phyloP scores from a whole-genome alignment of 345 rosid species.

The Odontarrhena argentea region DNA sequence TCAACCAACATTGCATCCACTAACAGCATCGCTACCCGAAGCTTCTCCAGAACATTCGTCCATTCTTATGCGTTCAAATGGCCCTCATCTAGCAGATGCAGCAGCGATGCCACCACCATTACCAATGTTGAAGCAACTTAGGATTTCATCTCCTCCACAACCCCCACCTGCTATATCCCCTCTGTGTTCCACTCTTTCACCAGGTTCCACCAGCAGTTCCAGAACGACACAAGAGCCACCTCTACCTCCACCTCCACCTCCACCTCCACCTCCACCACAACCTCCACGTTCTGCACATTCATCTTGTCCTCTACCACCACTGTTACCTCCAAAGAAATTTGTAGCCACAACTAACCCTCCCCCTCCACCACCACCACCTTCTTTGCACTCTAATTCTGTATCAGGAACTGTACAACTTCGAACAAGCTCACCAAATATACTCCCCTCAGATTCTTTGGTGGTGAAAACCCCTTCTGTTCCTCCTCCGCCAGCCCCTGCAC shows the following conservation, averaged over 20 bases:
- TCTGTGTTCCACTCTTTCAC: constrained; percentile 23
- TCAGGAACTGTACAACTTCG: constrained; percentile 22
- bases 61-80: constrained; percentile 25
- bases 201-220: constrained; percentile 20
- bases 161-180: constrained; percentile 29
- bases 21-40: constrained; percentile 27
- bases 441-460: constrained; percentile 35
- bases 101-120: constrained; percentile 27
- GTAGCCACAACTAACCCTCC: constrained; percentile 43
- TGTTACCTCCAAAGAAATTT: constrained; percentile 38
- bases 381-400: constrained; percentile 38
- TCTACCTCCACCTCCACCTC: constrained; percentile 33
- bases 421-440: constrained; percentile 40
- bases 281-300: constrained; percentile 37
- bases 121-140: constrained; percentile 28
- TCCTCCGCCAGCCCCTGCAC: constrained; percentile 61
- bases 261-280: constrained; percentile 35
- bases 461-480: constrained; percentile 52
- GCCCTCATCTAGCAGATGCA: constrained; percentile 23
- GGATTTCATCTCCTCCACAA: constrained; percentile 35
- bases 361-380: constrained; percentile 57
- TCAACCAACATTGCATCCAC: constrained; percentile 35
- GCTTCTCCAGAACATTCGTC: constrained; percentile 23
- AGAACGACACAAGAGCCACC: constrained; percentile 28
- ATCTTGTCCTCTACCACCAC: constrained; percentile 32